A percentile compares a stretch with the other conserved stretches of the same genome.
These are phyloP conservation scores for Echria macrotheca DNA, from an alignment of 495 filamentous ascomycete species.

Conservation along the genomic window DNA sequence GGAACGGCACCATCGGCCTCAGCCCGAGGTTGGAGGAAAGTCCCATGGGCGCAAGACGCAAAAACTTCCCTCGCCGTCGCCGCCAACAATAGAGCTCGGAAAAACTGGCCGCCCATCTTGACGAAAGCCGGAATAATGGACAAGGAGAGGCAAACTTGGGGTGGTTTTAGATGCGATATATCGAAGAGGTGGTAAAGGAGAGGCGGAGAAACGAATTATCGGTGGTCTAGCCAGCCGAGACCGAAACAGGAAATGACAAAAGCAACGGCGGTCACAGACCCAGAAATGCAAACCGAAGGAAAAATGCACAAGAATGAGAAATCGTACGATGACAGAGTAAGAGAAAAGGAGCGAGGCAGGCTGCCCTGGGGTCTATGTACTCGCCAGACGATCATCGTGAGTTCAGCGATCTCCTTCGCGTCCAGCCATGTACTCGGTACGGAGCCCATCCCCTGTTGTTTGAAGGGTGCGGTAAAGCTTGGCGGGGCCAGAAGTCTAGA, in stretches of 20 bases:
- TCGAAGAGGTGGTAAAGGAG: not conserved
- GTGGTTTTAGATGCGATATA: not conserved
- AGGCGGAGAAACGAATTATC: not conserved
- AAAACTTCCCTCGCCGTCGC: slow-evolving; percentile 24
- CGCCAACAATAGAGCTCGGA: slow-evolving; percentile 17
- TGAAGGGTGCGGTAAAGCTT: not conserved
- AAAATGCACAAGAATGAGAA: slow-evolving; percentile 9
- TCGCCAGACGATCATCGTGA: slow-evolving; percentile 8
- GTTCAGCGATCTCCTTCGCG: slow-evolving; percentile 1
- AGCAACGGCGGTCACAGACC: slow-evolving; percentile 21
- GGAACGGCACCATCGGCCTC: slow-evolving; percentile 29
- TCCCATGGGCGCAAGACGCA: slow-evolving; percentile 26
- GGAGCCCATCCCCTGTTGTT: slow-evolving; percentile 2
- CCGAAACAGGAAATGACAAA: slow-evolving; percentile 4
- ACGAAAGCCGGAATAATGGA: not conserved
- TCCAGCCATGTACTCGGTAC: slow-evolving; percentile 5
- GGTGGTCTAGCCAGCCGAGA: slow-evolving; percentile 3
- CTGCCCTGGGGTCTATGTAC: slow-evolving; percentile 4
- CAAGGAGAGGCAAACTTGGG: not conserved
- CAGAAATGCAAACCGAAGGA: slow-evolving; percentile 10
- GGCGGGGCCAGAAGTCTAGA: too few species aligned
- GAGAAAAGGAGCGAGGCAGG: slow-evolving; percentile 1
- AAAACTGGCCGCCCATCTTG: slow-evolving; percentile 12
- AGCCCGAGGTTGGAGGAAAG: slow-evolving; percentile 31
- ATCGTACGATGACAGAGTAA: slow-evolving; percentile 12